Evolutionary conservation across 768 basidiomycete genomes (phyloP).

Genomic region (Candolleomyces efflorescens): DNA sequence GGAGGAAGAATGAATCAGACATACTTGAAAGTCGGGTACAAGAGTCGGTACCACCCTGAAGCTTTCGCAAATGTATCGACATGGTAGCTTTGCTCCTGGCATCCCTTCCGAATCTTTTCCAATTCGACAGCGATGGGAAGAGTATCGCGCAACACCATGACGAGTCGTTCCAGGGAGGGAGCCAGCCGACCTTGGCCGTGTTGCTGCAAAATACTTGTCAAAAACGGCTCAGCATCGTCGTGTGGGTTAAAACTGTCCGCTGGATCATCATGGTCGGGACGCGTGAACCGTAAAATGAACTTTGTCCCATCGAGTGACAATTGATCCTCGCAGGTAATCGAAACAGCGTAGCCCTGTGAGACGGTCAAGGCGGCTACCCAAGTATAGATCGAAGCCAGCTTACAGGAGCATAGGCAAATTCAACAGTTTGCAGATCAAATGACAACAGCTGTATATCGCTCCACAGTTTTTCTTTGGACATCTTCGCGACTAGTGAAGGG

Average conservation of each 20-base stretch:
- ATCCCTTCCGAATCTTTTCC: constrained; percentile 45
- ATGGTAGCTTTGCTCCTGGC: constrained; percentile 26
- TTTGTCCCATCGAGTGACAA: constrained; percentile 63
- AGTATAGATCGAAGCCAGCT: constrained; percentile 11
- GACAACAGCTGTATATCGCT: constrained; percentile 76
- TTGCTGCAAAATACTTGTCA: constrained; percentile 63
- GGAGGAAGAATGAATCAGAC: constrained; percentile 8
- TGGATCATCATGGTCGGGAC: constrained; percentile 28
- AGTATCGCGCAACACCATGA: constrained; percentile 68
- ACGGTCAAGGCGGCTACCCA: too few relatives aligned
- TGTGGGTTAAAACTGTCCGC: constrained; percentile 62
- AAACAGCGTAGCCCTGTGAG: constrained; percentile 66
- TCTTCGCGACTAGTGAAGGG: constrained; percentile 63
- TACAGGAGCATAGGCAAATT: constrained; percentile 75
- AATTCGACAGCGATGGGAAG: constrained; percentile 74
- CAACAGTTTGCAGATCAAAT: constrained; percentile 91
- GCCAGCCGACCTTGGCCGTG: constrained; percentile 59
- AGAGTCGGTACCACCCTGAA: constrained; percentile 76
- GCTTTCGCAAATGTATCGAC: constrained; percentile 76
- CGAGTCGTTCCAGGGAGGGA: constrained; percentile 60
- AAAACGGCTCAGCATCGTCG: constrained; percentile 68
- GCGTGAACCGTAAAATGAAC: constrained; percentile 72
- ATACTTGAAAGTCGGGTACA: constrained; percentile 67
- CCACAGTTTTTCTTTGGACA: constrained; percentile 72
- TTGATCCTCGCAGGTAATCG: constrained; percentile 77